Evolutionary conservation across 768 basidiomycete genomes (phyloP).

Genomic region (Exsudoporus frostii): DNA sequence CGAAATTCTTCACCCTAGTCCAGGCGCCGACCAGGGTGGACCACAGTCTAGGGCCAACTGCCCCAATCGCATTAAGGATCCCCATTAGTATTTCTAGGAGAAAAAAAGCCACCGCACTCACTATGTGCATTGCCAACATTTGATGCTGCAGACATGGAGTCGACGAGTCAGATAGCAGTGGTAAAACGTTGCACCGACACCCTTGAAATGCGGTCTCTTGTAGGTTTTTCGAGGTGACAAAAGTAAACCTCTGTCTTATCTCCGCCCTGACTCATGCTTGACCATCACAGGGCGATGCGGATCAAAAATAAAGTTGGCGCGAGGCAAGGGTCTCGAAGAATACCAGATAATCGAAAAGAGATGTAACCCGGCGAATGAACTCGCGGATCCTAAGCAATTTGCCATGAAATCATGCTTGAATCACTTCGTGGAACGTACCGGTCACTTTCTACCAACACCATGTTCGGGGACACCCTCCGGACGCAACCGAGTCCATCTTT

Average conservation of each 20-base stretch:
- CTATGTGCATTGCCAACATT: neutral
- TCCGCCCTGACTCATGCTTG: neutral
- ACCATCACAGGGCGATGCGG: neutral
- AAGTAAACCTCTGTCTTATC: neutral
- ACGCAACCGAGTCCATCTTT: neutral
- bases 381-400: neutral
- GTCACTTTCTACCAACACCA: neutral
- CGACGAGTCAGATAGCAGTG: neutral
- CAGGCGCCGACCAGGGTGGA: neutral
- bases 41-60: fast-evolving
- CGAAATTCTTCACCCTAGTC: neutral
- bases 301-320: neutral
- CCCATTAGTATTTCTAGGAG: fast-evolving
- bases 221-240: neutral
- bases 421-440: neutral
- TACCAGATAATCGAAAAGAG: neutral
- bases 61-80: fast-evolving
- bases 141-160: neutral
- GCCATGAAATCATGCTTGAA: neutral
- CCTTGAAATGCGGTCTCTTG: neutral
- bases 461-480: neutral
- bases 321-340: neutral
- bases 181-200: neutral
- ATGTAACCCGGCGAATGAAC: neutral
- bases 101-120: neutral